Conservation (phyloP, 805 yeast species). For the Candida tammaniensis region DNA sequence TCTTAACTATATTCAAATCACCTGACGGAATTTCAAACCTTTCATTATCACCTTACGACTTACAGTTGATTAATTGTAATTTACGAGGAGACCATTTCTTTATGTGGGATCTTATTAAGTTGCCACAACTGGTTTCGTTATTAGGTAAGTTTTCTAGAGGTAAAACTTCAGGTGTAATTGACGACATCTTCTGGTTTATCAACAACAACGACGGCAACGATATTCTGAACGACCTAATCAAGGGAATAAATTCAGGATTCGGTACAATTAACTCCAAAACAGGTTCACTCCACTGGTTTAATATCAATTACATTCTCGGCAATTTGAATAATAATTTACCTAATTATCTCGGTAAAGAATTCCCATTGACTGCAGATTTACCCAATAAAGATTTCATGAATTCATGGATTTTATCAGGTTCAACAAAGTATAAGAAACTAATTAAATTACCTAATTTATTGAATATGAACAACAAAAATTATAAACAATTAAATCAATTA, state of each 20-base stretch:
- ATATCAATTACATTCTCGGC: conserved; percentile 39
- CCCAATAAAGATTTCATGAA: conserved; percentile 23
- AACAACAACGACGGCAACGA: conserved; percentile 29
- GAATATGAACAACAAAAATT: conserved; percentile 10
- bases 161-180: conserved; percentile 54
- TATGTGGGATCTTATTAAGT: conserved; percentile 60
- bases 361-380: conserved; percentile 4
- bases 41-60: conserved; percentile 61
- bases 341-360: conserved; percentile 19
- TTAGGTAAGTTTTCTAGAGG: conserved; percentile 62
- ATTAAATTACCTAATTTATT: conserved; percentile 26
- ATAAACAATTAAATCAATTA: conserved; percentile 22
- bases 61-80: conserved; percentile 52
- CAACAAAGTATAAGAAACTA: conserved; percentile 10
- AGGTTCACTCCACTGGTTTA: conserved; percentile 66
- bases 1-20: conserved; percentile 48
- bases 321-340: conserved; percentile 28
- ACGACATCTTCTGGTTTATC: conserved; percentile 52
- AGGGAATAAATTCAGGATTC: conserved; percentile 38
- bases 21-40: conserved; percentile 61
- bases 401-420: conserved; percentile 47
- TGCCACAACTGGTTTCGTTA: conserved; percentile 49
- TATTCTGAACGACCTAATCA: conserved; percentile 13
- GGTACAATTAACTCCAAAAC: conserved; percentile 51
- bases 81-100: conserved; percentile 60